Percentiles rank a stretch among this genome's conserved stretches.
phyloP scores from a whole-genome alignment of 371 early-diverging fungal species.

The Smittium culicis region DNA sequence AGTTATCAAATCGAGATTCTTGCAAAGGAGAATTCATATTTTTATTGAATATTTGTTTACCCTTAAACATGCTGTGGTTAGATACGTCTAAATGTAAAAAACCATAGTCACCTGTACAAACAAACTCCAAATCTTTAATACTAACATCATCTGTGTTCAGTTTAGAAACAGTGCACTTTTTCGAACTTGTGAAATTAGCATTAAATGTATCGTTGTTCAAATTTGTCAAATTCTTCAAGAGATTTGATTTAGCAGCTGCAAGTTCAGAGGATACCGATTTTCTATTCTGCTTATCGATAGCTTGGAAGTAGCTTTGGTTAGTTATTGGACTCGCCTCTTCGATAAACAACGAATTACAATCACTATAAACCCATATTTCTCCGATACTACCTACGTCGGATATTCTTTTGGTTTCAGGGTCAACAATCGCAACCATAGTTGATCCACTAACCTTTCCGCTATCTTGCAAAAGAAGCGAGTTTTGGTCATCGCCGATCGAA shows the following conservation, averaged over 20 bases:
- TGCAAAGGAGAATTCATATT: not conserved
- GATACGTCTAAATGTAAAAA: slow-evolving; percentile 63
- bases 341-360: slow-evolving; percentile 24
- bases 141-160: slow-evolving; percentile 37
- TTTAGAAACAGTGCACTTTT: not conserved
- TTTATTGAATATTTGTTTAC: not conserved
- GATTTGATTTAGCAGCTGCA: slow-evolving; percentile 3
- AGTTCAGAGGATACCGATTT: slow-evolving; percentile 1
- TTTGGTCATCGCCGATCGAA: slow-evolving; percentile 12
- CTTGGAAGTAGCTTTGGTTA: not conserved
- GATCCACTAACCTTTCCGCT: slow-evolving; percentile 58
- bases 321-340: not conserved
- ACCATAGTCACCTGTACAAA: slow-evolving; percentile 71
- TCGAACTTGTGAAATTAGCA: not conserved
- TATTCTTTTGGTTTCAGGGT: slow-evolving; percentile 49
- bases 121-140: slow-evolving; percentile 48
- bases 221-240: slow-evolving; percentile 5
- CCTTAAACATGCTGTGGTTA: slow-evolving; percentile 12
- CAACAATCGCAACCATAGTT: slow-evolving; percentile 72
- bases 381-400: slow-evolving; percentile 60
- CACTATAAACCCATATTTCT: slow-evolving; percentile 68
- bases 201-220: not conserved
- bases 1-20: not conserved
- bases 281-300: slow-evolving; percentile 13
- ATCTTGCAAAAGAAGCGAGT: slow-evolving; percentile 52